Conservation (phyloP, 441 rosid species). For the Caryocar brasiliense region DNA sequence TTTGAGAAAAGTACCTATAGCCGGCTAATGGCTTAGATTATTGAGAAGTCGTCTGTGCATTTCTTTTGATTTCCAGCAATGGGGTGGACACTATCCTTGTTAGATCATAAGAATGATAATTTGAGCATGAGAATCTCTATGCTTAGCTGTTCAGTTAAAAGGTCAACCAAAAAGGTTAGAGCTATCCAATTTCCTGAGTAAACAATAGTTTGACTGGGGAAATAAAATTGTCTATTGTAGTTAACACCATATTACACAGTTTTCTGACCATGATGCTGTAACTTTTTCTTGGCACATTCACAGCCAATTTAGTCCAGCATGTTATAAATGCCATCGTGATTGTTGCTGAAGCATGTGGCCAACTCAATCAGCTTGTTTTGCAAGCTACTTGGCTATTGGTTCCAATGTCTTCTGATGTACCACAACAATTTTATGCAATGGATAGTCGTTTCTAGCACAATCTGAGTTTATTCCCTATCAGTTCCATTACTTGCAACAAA, state of each 20-base stretch:
- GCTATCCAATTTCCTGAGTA: not conserved
- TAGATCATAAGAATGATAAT: too few relatives aligned
- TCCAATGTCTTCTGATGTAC: not conserved
- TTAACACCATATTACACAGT: not conserved
- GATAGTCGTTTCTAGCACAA: too few relatives aligned
- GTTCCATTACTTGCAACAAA: not conserved
- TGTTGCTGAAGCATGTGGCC: not conserved
- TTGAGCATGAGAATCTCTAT: too few relatives aligned
- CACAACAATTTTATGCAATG: not conserved
- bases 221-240: not conserved
- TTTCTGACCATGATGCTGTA: not conserved
- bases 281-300: not conserved
- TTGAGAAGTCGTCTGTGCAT: too few relatives aligned
- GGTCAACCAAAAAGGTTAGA: not conserved
- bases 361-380: not conserved
- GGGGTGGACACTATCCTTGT: too few relatives aligned
- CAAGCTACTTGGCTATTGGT: not conserved
- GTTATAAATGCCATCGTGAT: not conserved
- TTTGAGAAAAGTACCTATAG: too few relatives aligned
- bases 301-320: slow-evolving; percentile 8
- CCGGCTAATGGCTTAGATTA: too few relatives aligned
- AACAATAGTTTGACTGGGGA: too few relatives aligned
- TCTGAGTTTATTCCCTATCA: too few relatives aligned
- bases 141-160: not conserved
- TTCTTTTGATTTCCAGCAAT: too few relatives aligned